Base-by-base conservation (phyloP, 176 grass and related monocot species). In the Pharus latifolius region DNA sequence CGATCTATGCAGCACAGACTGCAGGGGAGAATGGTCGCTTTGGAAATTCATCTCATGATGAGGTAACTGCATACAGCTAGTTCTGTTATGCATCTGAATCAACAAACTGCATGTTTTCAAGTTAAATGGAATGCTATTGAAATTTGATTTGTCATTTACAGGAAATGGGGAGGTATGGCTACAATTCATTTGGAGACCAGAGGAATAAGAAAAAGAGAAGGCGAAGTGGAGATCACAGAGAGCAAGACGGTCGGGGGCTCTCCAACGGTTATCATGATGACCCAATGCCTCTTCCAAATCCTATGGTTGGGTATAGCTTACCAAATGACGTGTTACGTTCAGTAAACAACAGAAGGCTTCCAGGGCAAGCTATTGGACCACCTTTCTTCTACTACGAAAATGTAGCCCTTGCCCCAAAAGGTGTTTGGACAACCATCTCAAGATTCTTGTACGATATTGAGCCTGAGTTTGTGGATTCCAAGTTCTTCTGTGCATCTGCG, bases 331-430 rank as follows among this genome's bases (percentile, higher is more conserved):
- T 72, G 40, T 5, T 38, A 38, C 37, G 45, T 8, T 35, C 58
- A 16, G 16, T 67, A 5, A 13, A n/a, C n/a, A n/a, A 38, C 0
- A 89, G 95, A 70, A 54, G 19, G 1, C 53, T 94, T 16, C 84
- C 82, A n/a, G 42, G 64, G 17, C 42, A 72, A 22, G 90, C 84
- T 53, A 42, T 52, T n/a, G 95, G 95, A 2, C 87, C 87, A 40
- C 95, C 95, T 0, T 99, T 73, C 43, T 99, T 99, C 55, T 99
- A 86, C 14, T 94, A 91, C 51, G 90, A 94, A 59, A 99, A 94
- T 41, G 90, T 94, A 10, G 84, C 94, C 3, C 68, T 88, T 31
- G 73, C 95, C 43, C 90, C 95, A 51, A 92, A 78, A 62, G 86
- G 89, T 15, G 56, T 85, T 3, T 97, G 94, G 94, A 16, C 70